Evolutionary conservation across 257 asterid genomes (phyloP), one percentile per base, ranked within the genome.

Genomic region (Solanum okadae): DNA sequence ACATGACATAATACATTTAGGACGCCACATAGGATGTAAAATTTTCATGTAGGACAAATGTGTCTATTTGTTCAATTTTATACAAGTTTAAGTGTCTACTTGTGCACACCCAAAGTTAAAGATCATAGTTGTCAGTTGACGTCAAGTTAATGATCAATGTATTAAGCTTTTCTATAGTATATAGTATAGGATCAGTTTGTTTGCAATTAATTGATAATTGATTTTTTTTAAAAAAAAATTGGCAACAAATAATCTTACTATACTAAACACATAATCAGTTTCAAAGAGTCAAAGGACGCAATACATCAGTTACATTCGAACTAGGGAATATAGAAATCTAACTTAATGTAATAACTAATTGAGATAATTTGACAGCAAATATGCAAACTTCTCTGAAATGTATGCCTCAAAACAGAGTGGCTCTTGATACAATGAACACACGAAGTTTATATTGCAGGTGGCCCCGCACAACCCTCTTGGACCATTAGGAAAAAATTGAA

Each of bases 221-320:
- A 56, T 18, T 56, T 56, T 0, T 16, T 0, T 1, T 0, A 5
- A 15, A 16, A 52, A 52, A 16, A 18, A 56, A 2, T 15, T 18
- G 65, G 1, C 65, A 56, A 18, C 65, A 18, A 56, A 6, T 18
- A 18, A 56, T 18, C n/a, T 56, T 56, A 18, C 65, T 56, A 6
- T 18, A 56, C 22, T 56, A 56, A 56, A 56, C 65, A 56, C 65
- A 56, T 44, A 46, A 13, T 46, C 56, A 2, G 56, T 46, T 46
- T 13, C 56, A 46, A 46, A 46, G 56, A 46, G 56, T 13, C 56
- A 13, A 46, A 46, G 18, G 18, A 46, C 56, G 56, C 56, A 44
- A 44, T 31, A 44, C 52, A 44, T 12, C 52, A 44, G 56, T 46
- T 46, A 46, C 56, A 46, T 0, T 46, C 59, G 3, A 49, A 49